Base-by-base conservation (phyloP, 108 stramenopile genomes). In the Skeletonema marinoi region DNA sequence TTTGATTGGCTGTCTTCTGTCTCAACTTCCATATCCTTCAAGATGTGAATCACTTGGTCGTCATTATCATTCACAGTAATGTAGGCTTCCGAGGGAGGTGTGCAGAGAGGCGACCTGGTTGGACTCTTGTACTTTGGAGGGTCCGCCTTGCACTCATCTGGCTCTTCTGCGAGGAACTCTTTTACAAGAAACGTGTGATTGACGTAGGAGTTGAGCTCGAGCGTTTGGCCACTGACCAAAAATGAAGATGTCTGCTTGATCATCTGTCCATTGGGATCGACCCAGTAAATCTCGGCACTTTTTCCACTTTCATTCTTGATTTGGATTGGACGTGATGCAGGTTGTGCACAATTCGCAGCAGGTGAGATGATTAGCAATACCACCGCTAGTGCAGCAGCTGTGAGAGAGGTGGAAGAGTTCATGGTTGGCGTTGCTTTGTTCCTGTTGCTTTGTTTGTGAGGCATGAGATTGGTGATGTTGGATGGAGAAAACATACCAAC, bases 161-260 rank as follows among this genome's bases (percentile, higher is more conserved):
- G 32, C 44, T 73, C 65, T 29, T 63, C 42, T 63, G 71, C 60
- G 6, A 74, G 66, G 3, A 69, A 48, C 65, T 87, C 86, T 58
- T 85, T 79, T 11, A 94, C 65, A 12, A 88, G 66, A 66, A 94
- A 92, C 6, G 87, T 92, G 73, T 94, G 93, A 64, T 90, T 89
- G 64, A 92, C 91, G 68, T 68, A 92, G 21, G 88, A 86, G 60
- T 90, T 74, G 58, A 92, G 51, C 4, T 68, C 35, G 8, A 80
- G 25, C 7, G 61, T 72, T 30, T 83, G 66, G 1, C 89, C 92
- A 60, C 75, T 79, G 38, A 68, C 46, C 21, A 88, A 31, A 4
- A 56, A 56, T 25, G 54, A 25, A 16, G 44, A 46, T 16, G 44
- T 46, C 25, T 56, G 54, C 54, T 56, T 56, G 54, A 56, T 10